A percentile compares a stretch with the other conserved stretches of the same genome.
Conservation (phyloP, 257 asterid genomes). For the Rehmannia glutinosa region DNA sequence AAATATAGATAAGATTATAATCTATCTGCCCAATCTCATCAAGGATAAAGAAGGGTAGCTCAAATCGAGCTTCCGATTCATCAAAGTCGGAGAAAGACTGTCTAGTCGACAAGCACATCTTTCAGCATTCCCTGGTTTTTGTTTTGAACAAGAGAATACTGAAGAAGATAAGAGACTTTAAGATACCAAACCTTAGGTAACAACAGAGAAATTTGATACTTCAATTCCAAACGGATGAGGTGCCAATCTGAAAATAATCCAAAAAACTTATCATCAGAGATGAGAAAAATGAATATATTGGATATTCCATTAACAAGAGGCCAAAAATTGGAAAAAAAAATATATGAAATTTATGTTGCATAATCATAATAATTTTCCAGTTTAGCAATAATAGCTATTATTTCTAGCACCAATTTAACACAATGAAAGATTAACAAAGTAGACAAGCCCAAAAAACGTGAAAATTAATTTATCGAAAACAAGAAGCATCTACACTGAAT, state of each 20-base stretch:
- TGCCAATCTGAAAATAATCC: constrained; percentile 25
- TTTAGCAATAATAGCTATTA: background rate
- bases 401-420: background rate
- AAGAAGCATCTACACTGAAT: background rate
- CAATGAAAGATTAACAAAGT: background rate
- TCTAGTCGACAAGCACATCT: constrained; percentile 53
- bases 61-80: constrained; percentile 35
- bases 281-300: background rate
- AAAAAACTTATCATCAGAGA: constrained; percentile 5
- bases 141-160: constrained; percentile 26
- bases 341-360: background rate
- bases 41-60: constrained; percentile 36
- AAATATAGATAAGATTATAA: background rate
- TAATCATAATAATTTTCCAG: background rate
- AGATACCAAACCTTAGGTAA: background rate
- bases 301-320: too few relatives aligned
- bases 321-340: background rate
- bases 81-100: constrained; percentile 31
- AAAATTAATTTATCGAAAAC: background rate
- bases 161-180: constrained; percentile 1
- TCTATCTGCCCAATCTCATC: constrained; percentile 41
- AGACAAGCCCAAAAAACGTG: background rate
- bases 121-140: constrained; percentile 79
- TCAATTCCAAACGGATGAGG: background rate
- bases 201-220: background rate